These are phyloP conservation scores for Begonia loranthoides DNA, from an alignment of 306 rosid species.

Conservation along the genomic window DNA sequence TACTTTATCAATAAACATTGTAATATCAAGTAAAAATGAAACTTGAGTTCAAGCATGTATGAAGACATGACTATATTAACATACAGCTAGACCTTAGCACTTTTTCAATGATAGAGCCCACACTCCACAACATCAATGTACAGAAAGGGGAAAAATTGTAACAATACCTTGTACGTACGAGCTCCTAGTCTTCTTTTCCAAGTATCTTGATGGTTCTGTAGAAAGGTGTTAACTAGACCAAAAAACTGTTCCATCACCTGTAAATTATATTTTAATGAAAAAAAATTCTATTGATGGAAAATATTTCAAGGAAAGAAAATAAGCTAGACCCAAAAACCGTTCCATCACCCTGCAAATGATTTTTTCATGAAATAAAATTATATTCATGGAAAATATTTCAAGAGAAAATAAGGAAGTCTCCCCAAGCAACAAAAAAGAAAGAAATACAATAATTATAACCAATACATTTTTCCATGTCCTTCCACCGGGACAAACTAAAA, in stretches of 20 bases:
- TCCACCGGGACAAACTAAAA: too few species aligned
- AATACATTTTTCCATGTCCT: too few species aligned
- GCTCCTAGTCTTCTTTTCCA: constrained; percentile 80
- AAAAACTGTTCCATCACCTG: constrained; percentile 97
- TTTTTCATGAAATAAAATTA: too few species aligned
- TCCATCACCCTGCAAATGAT: constrained; percentile 67
- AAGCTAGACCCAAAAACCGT: constrained; percentile 72
- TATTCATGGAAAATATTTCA: too few species aligned
- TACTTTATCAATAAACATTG: constrained; percentile 14
- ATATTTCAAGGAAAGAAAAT: too few species aligned
- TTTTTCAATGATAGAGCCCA: too few species aligned
- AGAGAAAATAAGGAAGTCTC: constrained; percentile 18
- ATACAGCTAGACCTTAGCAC: too few species aligned
- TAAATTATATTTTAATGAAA: background rate
- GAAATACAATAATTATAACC: too few species aligned
- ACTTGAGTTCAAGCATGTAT: too few species aligned
- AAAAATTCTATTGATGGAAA: too few species aligned
- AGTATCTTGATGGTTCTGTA: constrained; percentile 65
- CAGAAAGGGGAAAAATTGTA: background rate
- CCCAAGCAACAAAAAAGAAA: constrained; percentile 32
- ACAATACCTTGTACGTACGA: constrained; percentile 82
- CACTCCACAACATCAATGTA: too few species aligned
- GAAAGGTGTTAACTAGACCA: constrained; percentile 84
- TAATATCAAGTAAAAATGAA: constrained; percentile 1
- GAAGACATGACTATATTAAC: too few species aligned